These are phyloP conservation scores for Rhodotorula paludigena DNA, from an alignment of 768 basidiomycete genomes.

Conservation along the genomic window DNA sequence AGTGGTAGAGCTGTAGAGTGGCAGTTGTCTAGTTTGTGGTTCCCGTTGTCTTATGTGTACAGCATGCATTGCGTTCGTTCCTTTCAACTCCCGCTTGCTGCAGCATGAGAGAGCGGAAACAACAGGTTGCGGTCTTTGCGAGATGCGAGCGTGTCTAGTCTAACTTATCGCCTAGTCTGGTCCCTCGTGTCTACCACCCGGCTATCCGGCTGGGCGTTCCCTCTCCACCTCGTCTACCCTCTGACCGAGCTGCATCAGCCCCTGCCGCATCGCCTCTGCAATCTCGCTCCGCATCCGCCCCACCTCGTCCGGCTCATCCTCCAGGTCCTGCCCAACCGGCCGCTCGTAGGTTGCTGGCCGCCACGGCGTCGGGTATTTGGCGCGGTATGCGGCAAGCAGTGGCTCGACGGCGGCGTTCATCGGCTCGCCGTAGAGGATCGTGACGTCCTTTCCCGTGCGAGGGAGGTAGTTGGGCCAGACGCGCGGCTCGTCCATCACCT, in stretches of 20 bases:
- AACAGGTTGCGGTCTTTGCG: background rate
- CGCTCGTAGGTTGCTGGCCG: constrained; percentile 39
- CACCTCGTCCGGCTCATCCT: constrained; percentile 45
- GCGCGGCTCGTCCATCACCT: constrained; percentile 83
- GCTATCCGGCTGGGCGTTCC: constrained; percentile 3
- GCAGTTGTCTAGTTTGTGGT: too few species aligned
- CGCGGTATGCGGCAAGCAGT: constrained; percentile 38
- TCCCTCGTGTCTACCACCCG: constrained; percentile 5
- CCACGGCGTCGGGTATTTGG: constrained; percentile 20
- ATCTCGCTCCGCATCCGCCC: constrained; percentile 54
- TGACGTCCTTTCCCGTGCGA: constrained; percentile 59
- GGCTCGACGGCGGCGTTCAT: constrained; percentile 53
- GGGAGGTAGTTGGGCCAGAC: constrained; percentile 66
- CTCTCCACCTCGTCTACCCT: constrained; percentile 36
- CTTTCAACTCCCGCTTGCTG: background rate
- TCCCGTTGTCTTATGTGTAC: background rate
- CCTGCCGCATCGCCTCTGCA: constrained; percentile 52
- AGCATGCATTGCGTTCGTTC: background rate
- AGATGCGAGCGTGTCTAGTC: background rate
- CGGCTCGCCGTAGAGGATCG: constrained; percentile 75
- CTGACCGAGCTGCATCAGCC: constrained; percentile 43
- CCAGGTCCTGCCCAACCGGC: constrained; percentile 38
- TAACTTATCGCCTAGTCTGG: background rate
- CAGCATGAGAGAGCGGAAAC: background rate
- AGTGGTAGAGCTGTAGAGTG: background rate